Conservation (phyloP, 768 basidiomycete genomes). For the Ramaria rubella region DNA sequence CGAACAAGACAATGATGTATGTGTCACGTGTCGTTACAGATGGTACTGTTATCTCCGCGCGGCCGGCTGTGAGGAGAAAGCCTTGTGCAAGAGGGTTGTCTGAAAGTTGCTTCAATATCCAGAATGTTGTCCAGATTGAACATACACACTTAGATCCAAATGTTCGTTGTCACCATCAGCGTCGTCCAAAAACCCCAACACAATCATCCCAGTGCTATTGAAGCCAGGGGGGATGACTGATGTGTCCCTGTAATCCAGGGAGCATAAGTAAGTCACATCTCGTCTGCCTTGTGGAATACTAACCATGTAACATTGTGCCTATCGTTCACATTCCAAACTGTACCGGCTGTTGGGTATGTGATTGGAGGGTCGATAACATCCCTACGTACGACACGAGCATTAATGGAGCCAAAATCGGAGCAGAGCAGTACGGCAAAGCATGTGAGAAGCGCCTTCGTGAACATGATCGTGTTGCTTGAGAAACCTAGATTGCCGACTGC, state of each 20-base stretch:
- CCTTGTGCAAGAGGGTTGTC: conserved; percentile 49
- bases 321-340: conserved; percentile 33
- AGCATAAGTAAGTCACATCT: neutral
- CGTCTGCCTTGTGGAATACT: neutral
- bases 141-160: conserved; percentile 40
- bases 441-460: neutral
- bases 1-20: conserved; percentile 58
- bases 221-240: conserved; percentile 33
- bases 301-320: conserved; percentile 40
- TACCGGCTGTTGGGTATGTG: conserved; percentile 28
- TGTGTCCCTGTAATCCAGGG: conserved; percentile 29
- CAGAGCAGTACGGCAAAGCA: neutral
- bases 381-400: conserved; percentile 1
- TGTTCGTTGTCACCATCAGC: conserved; percentile 39
- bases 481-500: neutral
- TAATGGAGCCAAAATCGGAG: neutral
- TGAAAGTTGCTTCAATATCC: conserved; percentile 16
- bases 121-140: neutral
- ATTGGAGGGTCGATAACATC: conserved; percentile 39
- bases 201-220: conserved; percentile 33
- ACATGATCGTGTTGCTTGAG: neutral
- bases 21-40: conserved; percentile 34
- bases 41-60: conserved; percentile 48
- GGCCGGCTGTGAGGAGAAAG: conserved; percentile 47
- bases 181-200: conserved; percentile 40